Evolutionary conservation across 768 basidiomycete species (phyloP), one percentile per base, ranked within the genome.

Genomic region (Phlegmacium glaucopus): DNA sequence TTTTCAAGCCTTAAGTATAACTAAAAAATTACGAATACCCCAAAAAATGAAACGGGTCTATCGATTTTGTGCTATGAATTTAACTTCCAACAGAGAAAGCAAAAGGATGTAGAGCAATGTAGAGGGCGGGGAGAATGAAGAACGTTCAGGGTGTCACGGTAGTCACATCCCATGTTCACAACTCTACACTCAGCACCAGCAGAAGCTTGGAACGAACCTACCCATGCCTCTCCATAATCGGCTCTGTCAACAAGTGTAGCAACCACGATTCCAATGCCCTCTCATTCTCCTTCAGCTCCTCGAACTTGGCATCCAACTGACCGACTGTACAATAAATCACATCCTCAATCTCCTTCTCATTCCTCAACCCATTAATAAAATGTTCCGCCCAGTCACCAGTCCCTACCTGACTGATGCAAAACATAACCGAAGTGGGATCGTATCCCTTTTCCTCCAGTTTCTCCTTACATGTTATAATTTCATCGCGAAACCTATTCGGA

Each of bases 331-430:
- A 54, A 29, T 57, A 49, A 16, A 53, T 32, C 22, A 55, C 47
- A 36, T 52, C 49, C 42, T 42, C 22, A 11, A 55, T 52, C n/a
- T 28, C 34, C 16, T 26, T 17, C 16, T 47, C 46, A 1, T 28
- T 10, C 9, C 54, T 35, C 25, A 55, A 40, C 7, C 22, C 39
- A 2, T 28, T 26, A 29, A 55, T 39, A 29, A 55, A 55, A 13
- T 39, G 6, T n/a, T 9, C 25, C 12, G 51, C 47, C 17, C 13
- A 4, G 3, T 10, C 1, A 38, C 48, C 48, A n/a, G 29, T 32
- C 29, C 56, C 56, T 22, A 58, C 43, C 39, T 58, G 57, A 25
- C 44, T 51, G 17, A 58, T 42, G 35, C 41, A 42, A 36, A 56
- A 58, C 41, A 42, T 51, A 15, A 58, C 57, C 2, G 54, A 45